These are phyloP conservation scores for Phylloporus sp. DNA, from an alignment of 768 basidiomycete genomes.

Conservation along the genomic window DNA sequence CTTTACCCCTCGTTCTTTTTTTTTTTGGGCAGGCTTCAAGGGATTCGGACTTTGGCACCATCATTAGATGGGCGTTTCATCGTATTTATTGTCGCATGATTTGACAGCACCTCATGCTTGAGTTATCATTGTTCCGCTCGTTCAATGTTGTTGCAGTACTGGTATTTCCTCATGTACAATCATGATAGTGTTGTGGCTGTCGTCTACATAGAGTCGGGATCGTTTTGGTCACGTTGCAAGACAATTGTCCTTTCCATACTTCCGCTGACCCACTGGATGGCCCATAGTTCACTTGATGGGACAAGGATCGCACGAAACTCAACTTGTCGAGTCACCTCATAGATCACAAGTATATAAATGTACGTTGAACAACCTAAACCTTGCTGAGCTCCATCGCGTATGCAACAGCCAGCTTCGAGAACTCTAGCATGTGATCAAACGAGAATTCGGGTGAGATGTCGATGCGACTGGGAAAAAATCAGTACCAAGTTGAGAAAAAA, in stretches of 20 bases:
- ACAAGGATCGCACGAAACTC: too few relatives aligned
- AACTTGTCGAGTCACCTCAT: too few relatives aligned
- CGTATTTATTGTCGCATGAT: background rate
- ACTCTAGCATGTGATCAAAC: slow-evolving; percentile 85
- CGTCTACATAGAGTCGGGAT: too few relatives aligned
- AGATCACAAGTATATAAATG: background rate
- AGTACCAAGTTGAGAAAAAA: slow-evolving; percentile 35
- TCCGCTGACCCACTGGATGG: too few relatives aligned
- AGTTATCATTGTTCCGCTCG: background rate
- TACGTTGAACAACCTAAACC: slow-evolving; percentile 9
- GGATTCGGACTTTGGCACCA: slow-evolving; percentile 3
- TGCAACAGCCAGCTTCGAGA: slow-evolving; percentile 78
- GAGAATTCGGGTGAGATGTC: slow-evolving; percentile 86
- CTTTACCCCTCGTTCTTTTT: background rate
- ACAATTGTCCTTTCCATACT: too few relatives aligned
- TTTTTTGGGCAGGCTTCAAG: background rate
- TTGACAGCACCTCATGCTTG: background rate
- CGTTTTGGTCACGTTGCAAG: too few relatives aligned
- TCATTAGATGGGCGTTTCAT: background rate
- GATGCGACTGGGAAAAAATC: slow-evolving; percentile 52
- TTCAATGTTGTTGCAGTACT: background rate
- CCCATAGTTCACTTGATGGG: too few relatives aligned
- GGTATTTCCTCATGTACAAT: background rate
- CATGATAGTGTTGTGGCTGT: background rate
- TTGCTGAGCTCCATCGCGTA: slow-evolving; percentile 74